Evolutionary conservation across 2,329 filamentous ascomycete species (phyloP).

Genomic region (Phyllosticta citriasiana): DNA sequence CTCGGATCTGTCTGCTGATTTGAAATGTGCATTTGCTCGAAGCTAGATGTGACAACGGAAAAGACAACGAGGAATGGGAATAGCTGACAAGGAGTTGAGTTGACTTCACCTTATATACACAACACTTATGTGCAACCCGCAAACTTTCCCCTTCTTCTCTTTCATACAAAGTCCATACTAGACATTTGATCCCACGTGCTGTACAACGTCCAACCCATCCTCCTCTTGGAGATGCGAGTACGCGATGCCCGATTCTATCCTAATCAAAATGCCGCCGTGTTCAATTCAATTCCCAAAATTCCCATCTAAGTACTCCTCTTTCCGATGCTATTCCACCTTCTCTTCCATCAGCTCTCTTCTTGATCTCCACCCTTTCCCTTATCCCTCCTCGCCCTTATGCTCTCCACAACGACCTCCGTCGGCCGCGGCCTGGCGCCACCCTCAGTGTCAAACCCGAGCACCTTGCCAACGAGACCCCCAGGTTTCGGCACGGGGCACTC

Average conservation of each 20-base stretch:
- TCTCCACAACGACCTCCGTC: constrained; percentile 12
- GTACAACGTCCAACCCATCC: not conserved
- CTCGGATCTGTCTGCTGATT: not conserved
- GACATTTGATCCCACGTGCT: not conserved
- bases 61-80: not conserved
- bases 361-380: not conserved
- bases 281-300: not conserved
- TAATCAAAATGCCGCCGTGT: not conserved
- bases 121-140: not conserved
- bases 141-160: not conserved
- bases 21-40: not conserved
- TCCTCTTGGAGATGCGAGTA: not conserved
- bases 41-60: too few species aligned
- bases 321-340: not conserved
- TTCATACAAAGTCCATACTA: not conserved
- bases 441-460: constrained; percentile 55
- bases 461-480: constrained; percentile 61
- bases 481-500: constrained; percentile 94
- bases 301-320: not conserved
- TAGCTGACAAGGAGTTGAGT: not conserved
- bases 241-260: not conserved
- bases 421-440: constrained; percentile 15
- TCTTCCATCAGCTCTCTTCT: not conserved
- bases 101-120: not conserved
- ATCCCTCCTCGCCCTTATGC: constrained; percentile 9